phyloP scores from a whole-genome alignment of 2,329 filamentous ascomycete species.

The Diplodia sapinea region DNA sequence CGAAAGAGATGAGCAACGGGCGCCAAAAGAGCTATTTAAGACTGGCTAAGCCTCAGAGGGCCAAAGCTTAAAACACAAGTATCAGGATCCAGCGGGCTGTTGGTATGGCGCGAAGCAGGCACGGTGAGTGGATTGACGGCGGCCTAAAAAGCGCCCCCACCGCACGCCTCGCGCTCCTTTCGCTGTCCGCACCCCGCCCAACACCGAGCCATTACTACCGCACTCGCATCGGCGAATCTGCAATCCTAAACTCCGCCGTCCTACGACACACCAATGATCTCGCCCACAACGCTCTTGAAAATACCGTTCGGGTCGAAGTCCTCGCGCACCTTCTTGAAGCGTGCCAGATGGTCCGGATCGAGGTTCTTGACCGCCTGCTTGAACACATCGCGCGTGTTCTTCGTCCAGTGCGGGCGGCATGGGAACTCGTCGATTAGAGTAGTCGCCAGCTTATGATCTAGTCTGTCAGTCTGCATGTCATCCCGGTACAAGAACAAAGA shows the following conservation, averaged over 20 bases:
- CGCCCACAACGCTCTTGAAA: slow-evolving; percentile 56
- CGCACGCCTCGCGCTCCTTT: background rate
- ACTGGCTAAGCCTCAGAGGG: background rate
- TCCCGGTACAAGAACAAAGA: background rate
- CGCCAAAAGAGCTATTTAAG: slow-evolving; percentile 23
- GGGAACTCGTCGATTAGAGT: slow-evolving; percentile 58
- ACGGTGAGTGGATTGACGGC: background rate
- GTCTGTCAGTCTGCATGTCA: background rate
- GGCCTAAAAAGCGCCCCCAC: slow-evolving; percentile 6
- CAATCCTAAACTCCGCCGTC: background rate
- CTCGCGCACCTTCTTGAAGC: slow-evolving; percentile 57
- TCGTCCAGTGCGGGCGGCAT: slow-evolving; percentile 61
- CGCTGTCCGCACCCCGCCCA: background rate
- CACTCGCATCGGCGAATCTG: background rate
- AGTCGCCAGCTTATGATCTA: slow-evolving; percentile 53
- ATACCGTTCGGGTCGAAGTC: slow-evolving; percentile 57
- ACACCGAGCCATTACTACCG: background rate
- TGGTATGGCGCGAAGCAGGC: background rate
- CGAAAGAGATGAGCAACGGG: background rate
- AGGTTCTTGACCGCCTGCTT: slow-evolving; percentile 54
- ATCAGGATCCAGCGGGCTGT: background rate
- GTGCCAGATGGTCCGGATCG: slow-evolving; percentile 53
- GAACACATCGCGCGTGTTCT: slow-evolving; percentile 59
- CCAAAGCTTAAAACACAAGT: background rate
- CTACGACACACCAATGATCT: slow-evolving; percentile 53